Evolutionary conservation across 176 grass and related monocot species (phyloP), one percentile per base, ranked within the genome.

Genomic region (Otatea glauca): DNA sequence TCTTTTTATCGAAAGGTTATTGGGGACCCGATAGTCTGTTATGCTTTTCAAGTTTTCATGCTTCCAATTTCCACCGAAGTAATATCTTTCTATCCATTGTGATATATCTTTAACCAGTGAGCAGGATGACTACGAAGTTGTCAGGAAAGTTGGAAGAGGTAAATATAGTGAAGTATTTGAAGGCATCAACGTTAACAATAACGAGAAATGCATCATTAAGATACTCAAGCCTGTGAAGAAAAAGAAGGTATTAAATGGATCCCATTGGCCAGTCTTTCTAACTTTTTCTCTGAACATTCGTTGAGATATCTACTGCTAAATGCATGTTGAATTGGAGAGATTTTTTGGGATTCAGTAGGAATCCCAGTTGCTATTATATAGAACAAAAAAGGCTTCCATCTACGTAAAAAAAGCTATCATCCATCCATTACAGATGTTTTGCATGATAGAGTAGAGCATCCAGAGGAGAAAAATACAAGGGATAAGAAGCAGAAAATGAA

Each of bases 141-240:
- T 99, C 42, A 92, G 92, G 64, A 99, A 99, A 82, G 88, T 99
- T 81, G 93, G 97, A 79, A 94, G 97, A 88, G 97, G 97, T 47
- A 99, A 99, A 88, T 99, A 99, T 62, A 96, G 97, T 84, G 97
- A 99, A 72, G 97, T 99, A 27, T 99, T 99, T 86, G 97, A 99
- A 84, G 97, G 93, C 48, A 89, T 99, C 91, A 96, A 92, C 51
- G 78, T 92, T 87, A 92, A 89, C 74, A 99, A 88, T 82, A 99
- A 92, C 32, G 93, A 99, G 90, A 87, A 90, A 65, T 94, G 93
- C 35, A 85, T 99, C 82, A 99, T 99, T 75, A 99, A 99, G 86
- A 96, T 99, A 87, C 96, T 99, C 72, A 96, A 99, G 90, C 96
- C 96, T 76, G 96, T 99, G n/a, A 99, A 99, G 88, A 99, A 99